phyloP scores from a whole-genome alignment of 176 grass and related monocot species.

The Alopecurus myosuroides region DNA sequence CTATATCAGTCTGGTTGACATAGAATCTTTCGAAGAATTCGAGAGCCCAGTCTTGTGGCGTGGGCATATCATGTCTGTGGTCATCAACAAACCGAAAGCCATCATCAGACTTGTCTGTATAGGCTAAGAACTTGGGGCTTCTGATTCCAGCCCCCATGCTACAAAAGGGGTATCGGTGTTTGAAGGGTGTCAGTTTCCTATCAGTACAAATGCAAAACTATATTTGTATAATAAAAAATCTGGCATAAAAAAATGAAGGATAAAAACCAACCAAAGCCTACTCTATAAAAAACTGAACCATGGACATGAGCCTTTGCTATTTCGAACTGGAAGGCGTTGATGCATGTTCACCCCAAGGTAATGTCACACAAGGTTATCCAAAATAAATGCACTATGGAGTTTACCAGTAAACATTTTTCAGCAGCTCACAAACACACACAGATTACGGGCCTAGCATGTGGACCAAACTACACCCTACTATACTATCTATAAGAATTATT shows the following conservation, averaged over 20 bases:
- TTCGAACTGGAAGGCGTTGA: constrained; percentile 5
- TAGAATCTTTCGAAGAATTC: constrained; percentile 72
- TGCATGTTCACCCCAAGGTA: too few relatives aligned
- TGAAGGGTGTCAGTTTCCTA: constrained; percentile 91
- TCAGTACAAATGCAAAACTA: constrained; percentile 20
- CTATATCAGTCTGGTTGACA: too few relatives aligned
- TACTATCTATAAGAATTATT: too few relatives aligned
- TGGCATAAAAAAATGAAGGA: neutral
- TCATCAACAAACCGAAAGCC: constrained; percentile 91
- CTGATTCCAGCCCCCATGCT: constrained; percentile 87
- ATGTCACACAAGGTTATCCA: neutral
- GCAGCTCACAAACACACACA: too few relatives aligned
- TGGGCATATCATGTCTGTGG: constrained; percentile 78
- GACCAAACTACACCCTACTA: too few relatives aligned
- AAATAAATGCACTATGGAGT: constrained; percentile 10
- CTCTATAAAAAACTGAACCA: constrained; percentile 9
- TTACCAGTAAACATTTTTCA: too few relatives aligned
- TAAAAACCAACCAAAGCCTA: neutral
- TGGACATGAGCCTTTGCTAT: constrained; percentile 13
- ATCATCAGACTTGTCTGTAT: constrained; percentile 62
- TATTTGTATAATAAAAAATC: too few relatives aligned
- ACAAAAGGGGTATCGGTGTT: constrained; percentile 94
- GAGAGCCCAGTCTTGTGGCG: constrained; percentile 76
- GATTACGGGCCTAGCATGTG: too few relatives aligned
- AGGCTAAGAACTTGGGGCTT: constrained; percentile 49